Evolutionary conservation across 768 basidiomycete genomes (phyloP).

Genomic region (Rhodotorula graminis): DNA sequence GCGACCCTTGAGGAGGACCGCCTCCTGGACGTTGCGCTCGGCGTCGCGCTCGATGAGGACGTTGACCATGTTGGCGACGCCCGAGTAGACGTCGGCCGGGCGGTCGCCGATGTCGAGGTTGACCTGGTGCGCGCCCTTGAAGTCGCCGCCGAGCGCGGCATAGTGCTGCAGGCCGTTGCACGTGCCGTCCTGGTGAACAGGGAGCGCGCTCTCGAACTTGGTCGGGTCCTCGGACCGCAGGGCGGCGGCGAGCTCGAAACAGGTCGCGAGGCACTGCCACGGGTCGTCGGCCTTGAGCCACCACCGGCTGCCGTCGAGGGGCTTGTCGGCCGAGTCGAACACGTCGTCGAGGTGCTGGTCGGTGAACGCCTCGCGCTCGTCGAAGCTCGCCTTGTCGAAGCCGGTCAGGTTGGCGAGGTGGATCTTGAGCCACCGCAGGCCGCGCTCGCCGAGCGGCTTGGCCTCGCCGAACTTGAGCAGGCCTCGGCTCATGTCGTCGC

Average conservation of each 20-base stretch:
- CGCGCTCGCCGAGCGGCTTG: constrained; percentile 73
- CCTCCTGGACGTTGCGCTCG: constrained; percentile 50
- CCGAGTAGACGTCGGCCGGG: constrained; percentile 92
- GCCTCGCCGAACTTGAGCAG: constrained; percentile 74
- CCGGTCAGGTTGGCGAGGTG: constrained; percentile 90
- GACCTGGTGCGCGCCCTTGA: constrained; percentile 80
- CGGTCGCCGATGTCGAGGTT: constrained; percentile 73
- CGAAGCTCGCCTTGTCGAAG: constrained; percentile 88
- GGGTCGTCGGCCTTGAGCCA: constrained; percentile 90
- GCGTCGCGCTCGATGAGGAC: constrained; percentile 53
- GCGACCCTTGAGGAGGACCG: constrained; percentile 65
- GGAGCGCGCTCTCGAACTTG: constrained; percentile 63
- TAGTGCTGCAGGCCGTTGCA: constrained; percentile 99
- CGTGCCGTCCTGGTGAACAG: constrained; percentile 95
- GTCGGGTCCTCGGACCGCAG: constrained; percentile 64
- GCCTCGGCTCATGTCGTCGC: constrained; percentile 82
- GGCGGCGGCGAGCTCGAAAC: constrained; percentile 79
- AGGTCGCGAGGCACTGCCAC: constrained; percentile 93
- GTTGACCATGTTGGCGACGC: constrained; percentile 82
- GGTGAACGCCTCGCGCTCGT: constrained; percentile 79
- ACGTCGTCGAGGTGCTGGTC: constrained; percentile 68
- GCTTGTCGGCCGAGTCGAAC: constrained; percentile 73
- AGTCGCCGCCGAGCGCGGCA: constrained; percentile 91
- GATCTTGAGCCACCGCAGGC: constrained; percentile 90
- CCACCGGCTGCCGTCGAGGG: constrained; percentile 76